Evolutionary conservation across 768 basidiomycete genomes (phyloP).

Genomic region (Leucosporidium creatinivorum): DNA sequence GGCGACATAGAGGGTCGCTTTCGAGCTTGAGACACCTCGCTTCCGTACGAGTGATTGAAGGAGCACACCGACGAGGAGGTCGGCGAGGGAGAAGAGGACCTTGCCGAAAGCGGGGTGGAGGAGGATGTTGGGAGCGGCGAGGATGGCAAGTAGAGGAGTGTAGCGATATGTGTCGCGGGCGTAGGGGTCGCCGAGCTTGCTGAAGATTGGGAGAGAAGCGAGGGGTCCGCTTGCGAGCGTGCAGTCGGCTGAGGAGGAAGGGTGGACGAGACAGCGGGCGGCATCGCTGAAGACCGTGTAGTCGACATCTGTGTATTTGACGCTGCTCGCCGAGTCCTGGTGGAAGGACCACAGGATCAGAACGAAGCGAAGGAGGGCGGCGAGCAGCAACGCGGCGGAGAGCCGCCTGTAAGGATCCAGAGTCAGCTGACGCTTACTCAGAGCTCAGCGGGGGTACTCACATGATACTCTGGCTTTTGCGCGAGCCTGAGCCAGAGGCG

Average conservation of each 20-base stretch:
- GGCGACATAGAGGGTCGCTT: constrained; percentile 39
- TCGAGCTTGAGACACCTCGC: constrained; percentile 21
- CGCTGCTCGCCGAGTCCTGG: constrained; percentile 69
- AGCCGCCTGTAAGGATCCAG: constrained; percentile 7
- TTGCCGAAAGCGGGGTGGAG: constrained; percentile 85
- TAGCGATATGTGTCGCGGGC: constrained; percentile 88
- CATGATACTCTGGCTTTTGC: too few species aligned
- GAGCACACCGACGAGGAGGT: constrained; percentile 68
- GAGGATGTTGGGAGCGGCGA: constrained; percentile 72
- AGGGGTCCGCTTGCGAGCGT: constrained; percentile 5
- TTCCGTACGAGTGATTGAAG: constrained; percentile 47
- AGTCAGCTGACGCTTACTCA: too few species aligned
- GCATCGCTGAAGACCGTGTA: constrained; percentile 95
- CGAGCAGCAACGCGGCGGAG: background rate
- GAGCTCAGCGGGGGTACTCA: too few species aligned
- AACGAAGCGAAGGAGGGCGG: constrained; percentile 55
- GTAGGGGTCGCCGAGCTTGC: constrained; percentile 61
- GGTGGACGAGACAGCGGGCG: constrained; percentile 57
- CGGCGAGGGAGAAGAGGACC: constrained; percentile 73
- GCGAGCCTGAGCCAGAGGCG: too few species aligned
- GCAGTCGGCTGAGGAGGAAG: constrained; percentile 40
- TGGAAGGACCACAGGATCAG: constrained; percentile 81
- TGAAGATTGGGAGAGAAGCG: background rate
- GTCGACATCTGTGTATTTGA: constrained; percentile 98
- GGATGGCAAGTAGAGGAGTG: constrained; percentile 78